A percentile compares a stretch with the other conserved stretches of the same genome.
These are phyloP conservation scores for Wickerhamiella shivajii DNA, from an alignment of 805 yeast genomes.

Conservation along the genomic window DNA sequence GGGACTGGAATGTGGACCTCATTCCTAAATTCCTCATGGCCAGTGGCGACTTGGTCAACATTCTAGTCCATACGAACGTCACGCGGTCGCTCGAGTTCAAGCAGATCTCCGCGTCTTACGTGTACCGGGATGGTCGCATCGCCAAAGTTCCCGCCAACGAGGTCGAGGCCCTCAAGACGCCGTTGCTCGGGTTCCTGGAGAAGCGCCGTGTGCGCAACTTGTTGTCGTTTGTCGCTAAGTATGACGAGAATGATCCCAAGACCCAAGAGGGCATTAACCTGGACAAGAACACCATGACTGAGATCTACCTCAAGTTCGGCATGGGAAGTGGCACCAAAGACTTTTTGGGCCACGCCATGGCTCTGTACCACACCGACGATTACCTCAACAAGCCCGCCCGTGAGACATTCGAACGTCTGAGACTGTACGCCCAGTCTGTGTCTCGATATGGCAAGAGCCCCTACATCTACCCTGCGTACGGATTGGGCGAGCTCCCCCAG, in stretches of 20 bases:
- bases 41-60: constrained; percentile 91
- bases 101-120: constrained; percentile 92
- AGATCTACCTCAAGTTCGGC: constrained; percentile 76
- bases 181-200: constrained; percentile 91
- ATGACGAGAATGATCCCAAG: constrained; percentile 58
- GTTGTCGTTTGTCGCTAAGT: constrained; percentile 71
- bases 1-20: constrained; percentile 96
- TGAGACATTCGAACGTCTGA: constrained; percentile 75
- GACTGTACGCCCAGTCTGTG: constrained; percentile 76
- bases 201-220: constrained; percentile 90
- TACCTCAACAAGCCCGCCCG: constrained; percentile 81
- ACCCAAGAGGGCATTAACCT: constrained; percentile 77
- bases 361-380: constrained; percentile 84
- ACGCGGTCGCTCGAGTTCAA: constrained; percentile 92
- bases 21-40: constrained; percentile 97
- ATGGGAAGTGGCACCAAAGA: constrained; percentile 87
- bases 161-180: constrained; percentile 77
- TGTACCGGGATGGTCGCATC: constrained; percentile 74
- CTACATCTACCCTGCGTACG: constrained; percentile 88
- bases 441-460: constrained; percentile 95
- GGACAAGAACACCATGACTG: constrained; percentile 82
- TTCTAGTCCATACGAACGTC: constrained; percentile 88
- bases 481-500: constrained; percentile 96
- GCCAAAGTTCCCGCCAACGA: constrained; percentile 93
- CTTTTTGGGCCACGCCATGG: constrained; percentile 98